Evolutionary conservation across 2,329 filamentous ascomycete species (phyloP).

Genomic region (Beauveria sp.): DNA sequence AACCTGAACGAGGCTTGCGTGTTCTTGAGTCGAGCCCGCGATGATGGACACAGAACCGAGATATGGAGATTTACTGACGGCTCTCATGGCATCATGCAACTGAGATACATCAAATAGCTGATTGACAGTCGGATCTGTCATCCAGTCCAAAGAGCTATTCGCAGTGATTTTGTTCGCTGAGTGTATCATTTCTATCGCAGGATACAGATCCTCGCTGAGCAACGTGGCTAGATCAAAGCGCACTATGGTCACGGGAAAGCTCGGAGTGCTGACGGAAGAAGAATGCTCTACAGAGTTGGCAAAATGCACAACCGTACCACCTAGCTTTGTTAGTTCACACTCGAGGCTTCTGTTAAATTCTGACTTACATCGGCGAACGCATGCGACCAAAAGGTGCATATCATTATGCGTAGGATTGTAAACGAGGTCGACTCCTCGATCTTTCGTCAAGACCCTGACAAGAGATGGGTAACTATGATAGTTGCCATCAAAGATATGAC

Average conservation of each 20-base stretch:
- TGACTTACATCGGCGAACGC: conserved; percentile 29
- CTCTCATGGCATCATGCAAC: conserved; percentile 21
- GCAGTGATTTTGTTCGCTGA: conserved; percentile 12
- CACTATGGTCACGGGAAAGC: conserved; percentile 21
- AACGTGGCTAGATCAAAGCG: conserved; percentile 27
- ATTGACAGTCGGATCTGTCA: background rate
- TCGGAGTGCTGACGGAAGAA: conserved; percentile 12
- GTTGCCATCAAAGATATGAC: conserved; percentile 32
- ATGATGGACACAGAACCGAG: conserved; percentile 10
- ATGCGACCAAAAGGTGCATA: conserved; percentile 24
- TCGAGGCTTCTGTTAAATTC: conserved; percentile 11
- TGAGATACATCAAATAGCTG: conserved; percentile 16
- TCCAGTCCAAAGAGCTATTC: background rate
- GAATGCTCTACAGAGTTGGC: conserved; percentile 16
- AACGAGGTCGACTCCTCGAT: conserved; percentile 33
- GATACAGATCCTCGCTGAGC: conserved; percentile 24
- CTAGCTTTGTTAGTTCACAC: conserved; percentile 14
- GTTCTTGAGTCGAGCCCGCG: background rate
- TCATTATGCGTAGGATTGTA: conserved; percentile 37
- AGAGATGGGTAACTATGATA: conserved; percentile 26
- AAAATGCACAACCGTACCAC: conserved; percentile 27
- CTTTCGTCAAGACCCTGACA: conserved; percentile 25
- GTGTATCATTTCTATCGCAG: conserved; percentile 24
- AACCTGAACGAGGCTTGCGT: background rate
- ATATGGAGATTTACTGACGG: conserved; percentile 13